Base-by-base conservation (phyloP, 495 filamentous ascomycete species). In the Xylaria palmicola region DNA sequence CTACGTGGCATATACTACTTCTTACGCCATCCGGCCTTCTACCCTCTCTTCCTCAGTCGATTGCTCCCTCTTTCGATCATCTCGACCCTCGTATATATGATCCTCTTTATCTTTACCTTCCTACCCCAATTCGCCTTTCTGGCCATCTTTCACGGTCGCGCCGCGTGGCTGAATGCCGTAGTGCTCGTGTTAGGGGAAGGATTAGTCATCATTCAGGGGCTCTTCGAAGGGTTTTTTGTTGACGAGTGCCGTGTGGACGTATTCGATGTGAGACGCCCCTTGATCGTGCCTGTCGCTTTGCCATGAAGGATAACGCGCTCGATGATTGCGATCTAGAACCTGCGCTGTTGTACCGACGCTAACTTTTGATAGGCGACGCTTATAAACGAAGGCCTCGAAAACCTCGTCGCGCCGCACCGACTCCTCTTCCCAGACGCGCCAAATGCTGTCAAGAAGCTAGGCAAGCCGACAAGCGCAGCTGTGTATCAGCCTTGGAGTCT, bases 61-160 rank as follows among this genome's bases (percentile, higher is more conserved):
- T 75, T 93, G 8, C 75, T 88, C 4, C 89, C 90, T 10, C 85
- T 92, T 27, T 77, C 90, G 30, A 81, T 86, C 37, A 81, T 93
- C 30, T 92, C 90, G 1, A 73, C 90, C 55, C 77, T 90, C 40
- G 81, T 93, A 20, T 92, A 93, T 34, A 74, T 74, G 13, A 68
- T 87, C 37, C 82, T 97, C 73, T 98, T 98, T 72, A 78, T 86
- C 22, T 90, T 97, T 69, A 87, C 91, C 20, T 98, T 96, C 66
- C 68, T 97, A 13, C 93, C 94, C 0, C 94, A 98, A 76, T 83
- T 86, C 48, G 86, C 90, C 6, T 81, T 92, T 57, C 75, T 97
- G 29, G 80, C 89, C 59, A 84, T 97, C 69, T 92, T 95, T 66
- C 91, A 91, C 54, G 94, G 94, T 0, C 90, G 90, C 0, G 76